A percentile compares a stretch with the other conserved stretches of the same genome.
Evolutionary conservation across 371 early-diverging fungal genomes (phyloP).

Genomic region (Mucor circinelloides): DNA sequence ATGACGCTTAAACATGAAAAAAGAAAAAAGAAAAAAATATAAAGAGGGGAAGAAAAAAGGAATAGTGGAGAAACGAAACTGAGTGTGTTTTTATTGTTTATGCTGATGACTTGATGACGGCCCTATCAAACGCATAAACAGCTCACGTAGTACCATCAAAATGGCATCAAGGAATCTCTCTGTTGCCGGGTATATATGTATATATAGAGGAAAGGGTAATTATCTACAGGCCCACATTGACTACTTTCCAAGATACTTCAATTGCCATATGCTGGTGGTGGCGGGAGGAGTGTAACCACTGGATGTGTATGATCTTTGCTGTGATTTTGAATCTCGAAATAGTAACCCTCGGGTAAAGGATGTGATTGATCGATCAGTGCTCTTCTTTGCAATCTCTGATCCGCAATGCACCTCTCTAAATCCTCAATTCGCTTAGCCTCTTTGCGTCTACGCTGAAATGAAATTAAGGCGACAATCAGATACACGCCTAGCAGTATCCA

Average conservation of each 20-base stretch:
- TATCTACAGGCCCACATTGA: not conserved
- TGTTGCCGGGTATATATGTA: not conserved
- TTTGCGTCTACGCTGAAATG: not conserved
- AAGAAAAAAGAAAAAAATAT: slow-evolving; percentile 7
- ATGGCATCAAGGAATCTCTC: not conserved
- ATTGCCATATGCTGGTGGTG: not conserved
- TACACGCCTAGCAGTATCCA: slow-evolving; percentile 22
- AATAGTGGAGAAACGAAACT: not conserved
- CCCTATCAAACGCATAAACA: not conserved
- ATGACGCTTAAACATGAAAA: slow-evolving; percentile 31
- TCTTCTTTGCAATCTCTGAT: not conserved
- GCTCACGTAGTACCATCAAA: too few relatives aligned
- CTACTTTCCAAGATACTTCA: not conserved
- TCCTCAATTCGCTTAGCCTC: not conserved
- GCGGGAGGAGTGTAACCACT: slow-evolving; percentile 21
- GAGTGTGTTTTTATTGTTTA: not conserved
- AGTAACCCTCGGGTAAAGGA: slow-evolving; percentile 18
- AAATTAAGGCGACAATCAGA: not conserved
- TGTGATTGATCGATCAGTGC: not conserved
- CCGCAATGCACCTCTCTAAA: not conserved
- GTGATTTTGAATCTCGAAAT: slow-evolving; percentile 19
- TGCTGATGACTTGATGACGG: not conserved
- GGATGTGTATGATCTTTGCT: slow-evolving; percentile 25
- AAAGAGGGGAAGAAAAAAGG: not conserved
- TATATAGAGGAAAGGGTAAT: not conserved